These are phyloP conservation scores for Phytophthora podocarpi DNA, from an alignment of 352 stramenopile species.

Conservation along the genomic window DNA sequence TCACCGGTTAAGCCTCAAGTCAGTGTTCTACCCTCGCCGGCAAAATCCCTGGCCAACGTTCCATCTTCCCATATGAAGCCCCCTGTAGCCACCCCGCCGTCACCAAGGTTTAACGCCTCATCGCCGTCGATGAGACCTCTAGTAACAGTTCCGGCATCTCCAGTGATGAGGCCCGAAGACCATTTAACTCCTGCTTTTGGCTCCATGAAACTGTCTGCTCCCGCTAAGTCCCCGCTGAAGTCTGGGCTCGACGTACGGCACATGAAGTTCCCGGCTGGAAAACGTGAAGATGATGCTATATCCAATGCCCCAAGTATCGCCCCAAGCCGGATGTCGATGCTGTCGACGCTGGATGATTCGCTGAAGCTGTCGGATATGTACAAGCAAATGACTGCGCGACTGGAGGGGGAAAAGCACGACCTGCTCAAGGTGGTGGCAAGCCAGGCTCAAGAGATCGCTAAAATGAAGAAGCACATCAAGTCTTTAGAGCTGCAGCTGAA, in stretches of 20 bases:
- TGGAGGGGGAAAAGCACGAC: conserved; percentile 80
- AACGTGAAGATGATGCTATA: conserved; percentile 38
- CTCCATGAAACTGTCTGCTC: conserved; percentile 24
- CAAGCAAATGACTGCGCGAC: conserved; percentile 77
- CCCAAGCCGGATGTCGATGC: conserved; percentile 40
- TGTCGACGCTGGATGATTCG: conserved; percentile 62
- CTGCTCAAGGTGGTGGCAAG: conserved; percentile 69
- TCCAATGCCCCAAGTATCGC: conserved; percentile 40
- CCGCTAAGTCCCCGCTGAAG: conserved; percentile 28
- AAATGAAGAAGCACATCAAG: conserved; percentile 79
- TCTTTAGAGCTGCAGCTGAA: conserved; percentile 68
- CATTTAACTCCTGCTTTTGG: conserved; percentile 19
- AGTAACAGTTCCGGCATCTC: conserved; percentile 20
- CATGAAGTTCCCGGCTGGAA: conserved; percentile 29
- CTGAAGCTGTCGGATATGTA: conserved; percentile 81
- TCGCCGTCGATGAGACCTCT: conserved; percentile 15
- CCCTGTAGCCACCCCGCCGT: neutral
- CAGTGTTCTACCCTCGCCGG: neutral
- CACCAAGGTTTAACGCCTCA: conserved; percentile 8
- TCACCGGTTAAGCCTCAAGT: conserved; percentile 8
- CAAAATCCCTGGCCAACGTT: conserved; percentile 6
- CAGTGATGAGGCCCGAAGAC: conserved; percentile 24
- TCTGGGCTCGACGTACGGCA: conserved; percentile 26
- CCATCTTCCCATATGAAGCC: conserved; percentile 15
- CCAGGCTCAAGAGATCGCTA: conserved; percentile 75